Base-by-base conservation (phyloP, 192 early-diverging fungal species). In the Umbelopsis vinacea region DNA sequence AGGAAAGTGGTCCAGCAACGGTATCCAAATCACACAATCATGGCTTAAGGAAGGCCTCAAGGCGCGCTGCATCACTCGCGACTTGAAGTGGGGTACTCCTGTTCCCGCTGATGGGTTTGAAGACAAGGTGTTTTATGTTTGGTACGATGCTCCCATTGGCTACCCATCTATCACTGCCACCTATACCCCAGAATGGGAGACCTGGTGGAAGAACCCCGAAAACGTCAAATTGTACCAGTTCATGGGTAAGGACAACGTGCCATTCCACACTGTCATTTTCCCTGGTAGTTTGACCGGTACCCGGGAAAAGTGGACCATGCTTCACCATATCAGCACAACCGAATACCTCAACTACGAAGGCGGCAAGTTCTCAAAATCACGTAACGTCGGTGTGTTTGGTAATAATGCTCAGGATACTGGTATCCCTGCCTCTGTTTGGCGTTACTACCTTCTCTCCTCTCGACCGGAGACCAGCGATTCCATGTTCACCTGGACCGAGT, bases 201-300 rank as follows among this genome's bases (percentile, higher is more conserved):
- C 93, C 76, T 99, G 98, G 98, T 99, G 98, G 97, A 97, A 97
- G 87, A 98, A 99, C 84, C 96, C 96, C 0, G 86, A 95, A 22
- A 79, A 99, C 52, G 96, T 99, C 66, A 86, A 94, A 80, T 88
- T 98, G 75, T 98, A 94, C 86, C 97, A 99, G 86, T 99, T 99
- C 79, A 98, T 99, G 97, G 98, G 98, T 74, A 99, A 99, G 84
- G 98, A 99, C 81, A 99, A 99, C 69, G 96, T 99, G 21, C 96
- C 95, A 46, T 99, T 99, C 90, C 98, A 99, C 79, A 94, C 97
- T 2, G 93, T 98, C 46, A 88, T 99, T 55, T 99, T 98, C 91
- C 98, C 98, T 37, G 91, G 88, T 67, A 82, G 90, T 22, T 81
- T 97, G 84, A 83, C 96, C 21, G 96, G 92, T 68, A 92, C 96